A percentile compares a stretch with the other conserved stretches of the same genome.
These are phyloP conservation scores for Cystofilobasidium macerans DNA, from an alignment of 768 basidiomycete species.

Conservation along the genomic window DNA sequence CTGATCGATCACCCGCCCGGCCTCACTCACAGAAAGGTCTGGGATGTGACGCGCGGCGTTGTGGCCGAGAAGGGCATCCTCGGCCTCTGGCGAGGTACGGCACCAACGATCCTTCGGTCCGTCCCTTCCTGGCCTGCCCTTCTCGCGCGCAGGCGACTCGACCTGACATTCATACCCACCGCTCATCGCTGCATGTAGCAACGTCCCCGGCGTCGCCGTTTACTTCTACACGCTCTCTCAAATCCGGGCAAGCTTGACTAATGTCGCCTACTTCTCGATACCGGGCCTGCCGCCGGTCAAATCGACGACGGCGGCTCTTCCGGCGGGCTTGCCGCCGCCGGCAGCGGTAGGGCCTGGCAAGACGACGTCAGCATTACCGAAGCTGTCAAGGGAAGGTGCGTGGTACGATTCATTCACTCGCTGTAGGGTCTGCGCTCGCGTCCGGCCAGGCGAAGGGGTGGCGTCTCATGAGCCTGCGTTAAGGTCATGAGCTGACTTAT, in stretches of 20 bases:
- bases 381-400: constrained; percentile 43
- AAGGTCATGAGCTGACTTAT: no score
- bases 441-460: neutral
- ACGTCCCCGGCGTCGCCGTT: constrained; percentile 82
- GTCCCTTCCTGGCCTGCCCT: constrained; percentile 21
- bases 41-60: constrained; percentile 41
- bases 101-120: constrained; percentile 61
- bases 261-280: constrained; percentile 56
- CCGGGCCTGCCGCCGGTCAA: neutral
- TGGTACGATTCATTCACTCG: neutral
- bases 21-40: constrained; percentile 26
- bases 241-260: constrained; percentile 64
- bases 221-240: constrained; percentile 82
- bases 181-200: constrained; percentile 44
- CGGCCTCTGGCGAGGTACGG: constrained; percentile 82
- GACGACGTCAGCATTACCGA: constrained; percentile 33
- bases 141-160: constrained; percentile 3
- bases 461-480: no score
- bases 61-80: constrained; percentile 51
- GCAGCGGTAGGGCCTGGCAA: neutral
- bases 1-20: no score
- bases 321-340: no score
- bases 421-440: no score
- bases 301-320: neutral
- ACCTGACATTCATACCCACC: neutral